Conservation (phyloP, 257 asterid genomes). For the Jaltomata sinuosa region DNA sequence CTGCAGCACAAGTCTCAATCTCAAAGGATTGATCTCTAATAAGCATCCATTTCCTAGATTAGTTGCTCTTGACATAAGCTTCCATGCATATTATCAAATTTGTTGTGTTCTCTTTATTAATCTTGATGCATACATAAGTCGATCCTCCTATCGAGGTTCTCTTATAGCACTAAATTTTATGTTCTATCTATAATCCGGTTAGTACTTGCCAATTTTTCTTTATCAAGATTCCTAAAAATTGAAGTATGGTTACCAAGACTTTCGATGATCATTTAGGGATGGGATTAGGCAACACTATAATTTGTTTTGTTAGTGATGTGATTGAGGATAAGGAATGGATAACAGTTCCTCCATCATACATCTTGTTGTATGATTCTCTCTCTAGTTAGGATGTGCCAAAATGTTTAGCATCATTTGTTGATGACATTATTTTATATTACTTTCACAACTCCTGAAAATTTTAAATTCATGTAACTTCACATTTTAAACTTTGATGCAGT, state of each 20-base stretch:
- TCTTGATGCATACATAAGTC: not conserved
- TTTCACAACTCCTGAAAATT: not conserved
- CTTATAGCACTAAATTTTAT: not conserved
- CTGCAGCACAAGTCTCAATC: not conserved
- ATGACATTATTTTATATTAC: not conserved
- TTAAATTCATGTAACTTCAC: not conserved
- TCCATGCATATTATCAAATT: not conserved
- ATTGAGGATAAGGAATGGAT: not conserved
- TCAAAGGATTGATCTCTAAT: not conserved
- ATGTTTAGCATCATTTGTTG: not conserved
- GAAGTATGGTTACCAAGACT: not conserved
- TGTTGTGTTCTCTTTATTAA: not conserved
- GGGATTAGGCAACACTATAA: not conserved
- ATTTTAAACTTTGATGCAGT: not conserved
- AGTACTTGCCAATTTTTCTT: not conserved
- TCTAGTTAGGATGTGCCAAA: not conserved
- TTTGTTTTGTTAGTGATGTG: not conserved
- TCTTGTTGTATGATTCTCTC: not conserved
- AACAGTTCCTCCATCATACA: not conserved
- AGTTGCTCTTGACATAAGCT: not conserved
- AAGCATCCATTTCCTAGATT: not conserved
- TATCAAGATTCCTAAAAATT: not conserved
- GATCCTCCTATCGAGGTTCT: not conserved
- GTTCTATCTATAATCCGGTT: not conserved
- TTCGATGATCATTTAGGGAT: not conserved